A percentile compares a stretch with the other conserved stretches of the same genome.
Evolutionary conservation across 1,139 yeast genomes (phyloP).

Genomic region (Taphrina flavorubra): DNA sequence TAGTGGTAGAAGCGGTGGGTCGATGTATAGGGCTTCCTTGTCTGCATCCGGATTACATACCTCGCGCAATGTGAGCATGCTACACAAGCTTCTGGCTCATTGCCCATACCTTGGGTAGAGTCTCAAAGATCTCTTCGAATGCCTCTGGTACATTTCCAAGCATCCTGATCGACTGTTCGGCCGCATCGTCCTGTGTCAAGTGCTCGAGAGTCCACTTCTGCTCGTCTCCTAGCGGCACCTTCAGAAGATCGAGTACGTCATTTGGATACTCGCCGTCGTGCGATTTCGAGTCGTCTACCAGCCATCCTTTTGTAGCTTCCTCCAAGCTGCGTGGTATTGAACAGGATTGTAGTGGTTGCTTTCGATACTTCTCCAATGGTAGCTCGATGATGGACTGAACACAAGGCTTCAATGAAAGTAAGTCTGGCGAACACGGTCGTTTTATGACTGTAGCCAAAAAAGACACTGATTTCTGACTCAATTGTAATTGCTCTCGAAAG

Average conservation of each 20-base stretch:
- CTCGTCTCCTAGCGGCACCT: neutral
- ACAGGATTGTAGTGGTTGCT: neutral
- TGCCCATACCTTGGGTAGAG: neutral
- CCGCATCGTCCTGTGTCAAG: neutral
- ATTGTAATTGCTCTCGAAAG: neutral
- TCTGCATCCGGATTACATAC: neutral
- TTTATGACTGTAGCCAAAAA: neutral
- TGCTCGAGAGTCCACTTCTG: neutral
- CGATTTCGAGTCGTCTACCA: neutral
- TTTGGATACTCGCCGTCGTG: neutral
- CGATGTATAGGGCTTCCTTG: neutral
- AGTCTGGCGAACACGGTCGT: neutral
- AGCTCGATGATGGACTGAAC: neutral
- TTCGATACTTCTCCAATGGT: slow-evolving; percentile 1
- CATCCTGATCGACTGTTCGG: neutral
- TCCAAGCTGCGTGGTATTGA: neutral
- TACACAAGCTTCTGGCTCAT: no score
- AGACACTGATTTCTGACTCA: neutral
- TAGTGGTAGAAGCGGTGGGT: slow-evolving; percentile 8
- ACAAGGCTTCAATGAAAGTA: neutral
- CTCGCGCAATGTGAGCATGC: neutral
- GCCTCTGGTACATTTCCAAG: neutral
- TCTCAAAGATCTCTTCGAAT: neutral
- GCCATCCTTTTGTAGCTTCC: neutral
- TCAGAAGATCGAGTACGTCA: neutral